These are phyloP conservation scores for Triticum turgidum DNA, from an alignment of 176 grass and related monocot genomes.

Conservation along the genomic window DNA sequence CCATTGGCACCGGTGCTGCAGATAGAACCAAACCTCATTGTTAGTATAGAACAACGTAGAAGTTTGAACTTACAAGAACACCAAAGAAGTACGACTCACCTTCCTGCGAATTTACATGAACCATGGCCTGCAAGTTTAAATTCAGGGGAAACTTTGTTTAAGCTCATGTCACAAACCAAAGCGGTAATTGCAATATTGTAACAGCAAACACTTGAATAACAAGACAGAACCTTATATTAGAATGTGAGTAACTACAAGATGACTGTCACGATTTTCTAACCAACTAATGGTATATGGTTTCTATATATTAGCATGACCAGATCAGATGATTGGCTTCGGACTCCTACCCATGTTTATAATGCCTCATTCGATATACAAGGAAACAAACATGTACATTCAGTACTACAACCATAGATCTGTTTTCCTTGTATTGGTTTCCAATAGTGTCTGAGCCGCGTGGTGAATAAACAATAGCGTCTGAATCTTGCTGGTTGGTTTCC, in stretches of 20 bases:
- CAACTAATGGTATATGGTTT: neutral
- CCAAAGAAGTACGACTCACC: slow-evolving; percentile 41
- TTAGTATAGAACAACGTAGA: slow-evolving; percentile 18
- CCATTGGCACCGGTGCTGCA: slow-evolving; percentile 61
- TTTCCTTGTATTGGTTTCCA: neutral
- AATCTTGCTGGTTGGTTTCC: neutral
- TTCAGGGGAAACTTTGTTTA: slow-evolving; percentile 10
- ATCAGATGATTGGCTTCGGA: neutral
- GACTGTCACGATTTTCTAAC: neutral
- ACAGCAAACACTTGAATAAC: neutral
- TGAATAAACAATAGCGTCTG: neutral
- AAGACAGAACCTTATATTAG: neutral
- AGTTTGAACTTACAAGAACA: neutral
- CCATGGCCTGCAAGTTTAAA: slow-evolving; percentile 70
- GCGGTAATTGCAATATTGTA: neutral
- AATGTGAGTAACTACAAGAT: slow-evolving; percentile 4
- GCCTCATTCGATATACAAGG: neutral
- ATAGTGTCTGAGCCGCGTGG: neutral
- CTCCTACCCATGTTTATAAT: neutral
- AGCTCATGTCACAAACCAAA: neutral
- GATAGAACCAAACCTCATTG: slow-evolving; percentile 17
- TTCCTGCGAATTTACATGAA: slow-evolving; percentile 89
- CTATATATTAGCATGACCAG: neutral
- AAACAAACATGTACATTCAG: neutral
- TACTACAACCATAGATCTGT: neutral